Evolutionary conservation across 2,329 filamentous ascomycete genomes (phyloP), one percentile per base, ranked within the genome.

Genomic region (Paecilomyces sp.): DNA sequence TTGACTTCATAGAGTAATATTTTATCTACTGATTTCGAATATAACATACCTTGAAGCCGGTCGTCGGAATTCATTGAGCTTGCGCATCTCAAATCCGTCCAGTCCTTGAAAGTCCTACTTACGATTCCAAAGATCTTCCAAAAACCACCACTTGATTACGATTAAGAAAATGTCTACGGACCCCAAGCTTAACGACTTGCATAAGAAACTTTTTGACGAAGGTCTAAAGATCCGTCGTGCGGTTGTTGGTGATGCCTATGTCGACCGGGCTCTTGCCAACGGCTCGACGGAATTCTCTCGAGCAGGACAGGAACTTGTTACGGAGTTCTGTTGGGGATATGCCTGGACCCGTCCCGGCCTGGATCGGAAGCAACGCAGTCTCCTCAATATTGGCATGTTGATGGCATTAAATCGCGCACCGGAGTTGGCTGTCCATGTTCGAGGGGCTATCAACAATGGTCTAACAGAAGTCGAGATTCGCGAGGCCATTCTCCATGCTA

Each of bases 391-490:
- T 54, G 83, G 79, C 57, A 86, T 87, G 82, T 76, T 87, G 47
- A 81, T 80, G 67, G 82, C 83, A 1, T 75, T 85, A 57, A 86
- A 85, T 63, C 76, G 82, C 3, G 75, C 74, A 3, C 78, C 82
- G 0, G 85, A 87, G 67, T 73, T 87, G 53, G 83, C 77, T 0
- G 80, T 83, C 3, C 85, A 87, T 66, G 76, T 84, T 11, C 75
- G 82, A 31, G 84, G 85, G 0, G 84, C 84, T 1, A 68, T 83
- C 62, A 85, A 82, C 65, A 87, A 87, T 63, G 85, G 84, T 0
- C 73, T 83, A 3, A 79, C 77, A 0, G 83, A 85, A 65, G 69
- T 82, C 25, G 84, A 87, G 70, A 85, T 87, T 51, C 73, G 84
- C 36, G 84, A 65, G 62, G 64, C 64, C 0, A 63, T 68, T n/a